A percentile compares a stretch with the other conserved stretches of the same genome.
Evolutionary conservation across 2,329 filamentous ascomycete species (phyloP).

Genomic region (Exophiala mesophila): DNA sequence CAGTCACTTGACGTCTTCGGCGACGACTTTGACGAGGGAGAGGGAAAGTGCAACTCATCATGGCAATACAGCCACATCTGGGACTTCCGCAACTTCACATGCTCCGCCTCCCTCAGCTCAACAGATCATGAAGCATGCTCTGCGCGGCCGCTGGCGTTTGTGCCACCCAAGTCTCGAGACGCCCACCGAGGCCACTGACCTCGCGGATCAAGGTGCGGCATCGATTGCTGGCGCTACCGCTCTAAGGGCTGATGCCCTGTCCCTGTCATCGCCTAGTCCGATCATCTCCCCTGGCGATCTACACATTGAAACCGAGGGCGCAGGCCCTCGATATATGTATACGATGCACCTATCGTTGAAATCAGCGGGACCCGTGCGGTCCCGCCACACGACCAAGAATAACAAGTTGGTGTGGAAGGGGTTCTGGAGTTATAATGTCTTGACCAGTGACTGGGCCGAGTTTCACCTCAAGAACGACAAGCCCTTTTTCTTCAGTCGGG

Average conservation of each 20-base stretch:
- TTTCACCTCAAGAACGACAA: constrained; percentile 64
- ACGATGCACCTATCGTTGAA: constrained; percentile 72
- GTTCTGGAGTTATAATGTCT: constrained; percentile 83
- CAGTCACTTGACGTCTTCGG: constrained; percentile 15
- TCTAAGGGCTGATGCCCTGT: constrained; percentile 25
- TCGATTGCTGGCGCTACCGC: background rate
- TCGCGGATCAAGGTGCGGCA: background rate
- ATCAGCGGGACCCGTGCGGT: constrained; percentile 48
- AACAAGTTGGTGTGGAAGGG: constrained; percentile 86
- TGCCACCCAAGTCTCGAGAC: constrained; percentile 43
- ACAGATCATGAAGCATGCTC: constrained; percentile 63
- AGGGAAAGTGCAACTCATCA: too few relatives aligned
- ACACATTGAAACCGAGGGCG: constrained; percentile 81
- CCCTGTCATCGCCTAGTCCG: constrained; percentile 25
- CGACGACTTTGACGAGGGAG: constrained; percentile 23
- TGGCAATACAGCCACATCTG: too few relatives aligned
- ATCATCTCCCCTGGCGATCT: constrained; percentile 51
- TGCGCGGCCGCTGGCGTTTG: constrained; percentile 62
- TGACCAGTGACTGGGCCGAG: constrained; percentile 86
- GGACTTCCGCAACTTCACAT: constrained; percentile 11
- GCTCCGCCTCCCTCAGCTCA: constrained; percentile 37
- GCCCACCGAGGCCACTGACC: constrained; percentile 1
- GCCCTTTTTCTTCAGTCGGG: constrained; percentile 57
- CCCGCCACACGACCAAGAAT: constrained; percentile 60
- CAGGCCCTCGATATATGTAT: constrained; percentile 73